Base-by-base conservation (phyloP, 106 monocot genomes). In the Chionographis japonica region DNA sequence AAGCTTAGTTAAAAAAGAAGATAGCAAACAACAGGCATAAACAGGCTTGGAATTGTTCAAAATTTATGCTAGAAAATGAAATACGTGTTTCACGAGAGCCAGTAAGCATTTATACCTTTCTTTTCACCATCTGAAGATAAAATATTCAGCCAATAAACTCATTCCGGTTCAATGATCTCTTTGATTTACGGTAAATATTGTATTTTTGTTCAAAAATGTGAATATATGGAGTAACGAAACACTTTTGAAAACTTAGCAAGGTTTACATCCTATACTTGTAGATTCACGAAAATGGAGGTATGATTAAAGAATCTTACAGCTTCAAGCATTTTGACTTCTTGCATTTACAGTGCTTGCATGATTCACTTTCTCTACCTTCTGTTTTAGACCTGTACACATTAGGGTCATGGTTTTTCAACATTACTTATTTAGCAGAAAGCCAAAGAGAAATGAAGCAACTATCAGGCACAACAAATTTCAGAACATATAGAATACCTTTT, bases 241-340 rank as follows among this genome's bases (percentile, higher is more conserved):
- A 27, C 27, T 27, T 27, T 27, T 27, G 27, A 27, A 27, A 50
- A 40, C 19, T 40, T 12, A 9, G 8, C 16, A 60, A 38, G 38
- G 39, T 37, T 19, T 18, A 54, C 49, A 63, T 40, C 40, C 13
- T 40, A 13, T 12, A 61, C 38, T 38, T 37, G 2, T 39, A 8
- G 37, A 15, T 46, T 49, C 63, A 43, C 16, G 13, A 68, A 54
- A 11, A 4, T 12, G 14, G 12, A 15, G 40, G 6, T 68, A 16
- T 4, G 8, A 8, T 2, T 37, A 36, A 62, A 61, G 62, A 66
- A 36, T 52, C 91, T 84, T 69, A 98, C 97, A 98, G 92, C 72
- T 98, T 98, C 72, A 98, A 76, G 83, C 97, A 98, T 66, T 98
- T 92, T 46, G 97, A 98, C 78, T 98, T 98, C 77, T 98, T 98